These are phyloP conservation scores for Tetracladium setigerum DNA, from an alignment of 495 filamentous ascomycete genomes.

Conservation along the genomic window DNA sequence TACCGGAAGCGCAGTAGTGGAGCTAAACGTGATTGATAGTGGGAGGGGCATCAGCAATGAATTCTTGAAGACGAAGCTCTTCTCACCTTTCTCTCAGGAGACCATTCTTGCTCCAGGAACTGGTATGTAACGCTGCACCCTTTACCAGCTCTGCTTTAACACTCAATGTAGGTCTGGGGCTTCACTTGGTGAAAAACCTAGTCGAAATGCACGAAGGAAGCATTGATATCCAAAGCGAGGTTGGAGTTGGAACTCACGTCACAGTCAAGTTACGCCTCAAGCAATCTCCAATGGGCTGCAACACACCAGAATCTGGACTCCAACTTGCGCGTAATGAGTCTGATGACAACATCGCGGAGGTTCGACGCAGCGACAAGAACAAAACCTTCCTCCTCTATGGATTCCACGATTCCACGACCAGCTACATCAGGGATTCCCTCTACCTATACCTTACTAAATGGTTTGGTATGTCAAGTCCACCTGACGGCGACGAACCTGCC, in stretches of 20 bases:
- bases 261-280: constrained; percentile 14
- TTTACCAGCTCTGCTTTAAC: not conserved
- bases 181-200: constrained; percentile 61
- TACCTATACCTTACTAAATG: too few relatives aligned
- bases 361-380: too few relatives aligned
- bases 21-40: constrained; percentile 14
- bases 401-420: too few relatives aligned
- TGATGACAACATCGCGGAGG: too few relatives aligned
- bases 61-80: constrained; percentile 56
- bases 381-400: too few relatives aligned
- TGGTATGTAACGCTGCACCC: constrained; percentile 18
- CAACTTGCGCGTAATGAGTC: too few relatives aligned
- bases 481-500: too few relatives aligned
- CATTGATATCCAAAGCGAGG: constrained; percentile 39
- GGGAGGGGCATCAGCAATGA: constrained; percentile 56
- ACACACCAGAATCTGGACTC: too few relatives aligned
- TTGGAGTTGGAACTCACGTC: constrained; percentile 10
- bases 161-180: constrained; percentile 45
- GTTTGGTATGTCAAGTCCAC: too few relatives aligned
- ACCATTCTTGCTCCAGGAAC: constrained; percentile 54
- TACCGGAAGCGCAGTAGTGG: not conserved
- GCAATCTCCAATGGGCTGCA: too few relatives aligned
- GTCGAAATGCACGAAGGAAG: constrained; percentile 48
- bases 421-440: too few relatives aligned
- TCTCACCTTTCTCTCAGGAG: constrained; percentile 66